Evolutionary conservation across 23 red algal genomes (phyloP).

Genomic region (Pyropia yezoensis): DNA sequence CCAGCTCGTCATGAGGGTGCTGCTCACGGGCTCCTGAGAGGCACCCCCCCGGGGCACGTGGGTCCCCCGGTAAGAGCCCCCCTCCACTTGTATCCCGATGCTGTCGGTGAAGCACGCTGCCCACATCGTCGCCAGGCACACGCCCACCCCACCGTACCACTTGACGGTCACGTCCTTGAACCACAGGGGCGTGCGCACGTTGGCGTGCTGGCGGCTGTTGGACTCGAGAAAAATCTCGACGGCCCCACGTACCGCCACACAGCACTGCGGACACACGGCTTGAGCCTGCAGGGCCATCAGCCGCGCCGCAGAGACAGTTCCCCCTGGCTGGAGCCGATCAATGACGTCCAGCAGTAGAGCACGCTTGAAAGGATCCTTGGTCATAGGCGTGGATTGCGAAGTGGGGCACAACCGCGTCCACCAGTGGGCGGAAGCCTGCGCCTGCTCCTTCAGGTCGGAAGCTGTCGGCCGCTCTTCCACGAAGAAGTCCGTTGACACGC

Average conservation of each 20-base stretch:
- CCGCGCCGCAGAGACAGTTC: slow-evolving; percentile 13
- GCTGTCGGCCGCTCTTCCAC: too few relatives aligned
- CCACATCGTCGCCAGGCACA: slow-evolving; percentile 15
- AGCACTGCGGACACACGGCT: slow-evolving; percentile 9
- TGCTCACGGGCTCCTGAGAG: slow-evolving; percentile 11
- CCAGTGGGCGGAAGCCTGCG: too few relatives aligned
- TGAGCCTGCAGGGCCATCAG: not conserved
- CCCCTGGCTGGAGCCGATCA: slow-evolving; percentile 23
- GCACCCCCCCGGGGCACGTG: not conserved
- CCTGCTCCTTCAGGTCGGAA: too few relatives aligned
- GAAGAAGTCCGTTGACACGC: too few relatives aligned
- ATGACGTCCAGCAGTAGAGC: slow-evolving; percentile 16
- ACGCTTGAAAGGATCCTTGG: too few relatives aligned
- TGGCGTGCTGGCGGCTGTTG: slow-evolving; percentile 6
- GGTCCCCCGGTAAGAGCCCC: not conserved
- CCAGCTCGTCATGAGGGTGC: too few relatives aligned
- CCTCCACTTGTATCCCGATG: slow-evolving; percentile 9
- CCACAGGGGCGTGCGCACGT: slow-evolving; percentile 17
- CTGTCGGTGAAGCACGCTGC: slow-evolving; percentile 26
- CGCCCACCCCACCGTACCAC: slow-evolving; percentile 17
- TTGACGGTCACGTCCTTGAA: slow-evolving; percentile 21
- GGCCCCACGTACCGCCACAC: slow-evolving; percentile 6
- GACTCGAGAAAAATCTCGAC: slow-evolving; percentile 32
- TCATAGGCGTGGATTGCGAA: too few relatives aligned
- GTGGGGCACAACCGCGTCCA: too few relatives aligned